These are phyloP conservation scores for Yarrowia sp. DNA, from an alignment of 805 yeast species.

Conservation along the genomic window DNA sequence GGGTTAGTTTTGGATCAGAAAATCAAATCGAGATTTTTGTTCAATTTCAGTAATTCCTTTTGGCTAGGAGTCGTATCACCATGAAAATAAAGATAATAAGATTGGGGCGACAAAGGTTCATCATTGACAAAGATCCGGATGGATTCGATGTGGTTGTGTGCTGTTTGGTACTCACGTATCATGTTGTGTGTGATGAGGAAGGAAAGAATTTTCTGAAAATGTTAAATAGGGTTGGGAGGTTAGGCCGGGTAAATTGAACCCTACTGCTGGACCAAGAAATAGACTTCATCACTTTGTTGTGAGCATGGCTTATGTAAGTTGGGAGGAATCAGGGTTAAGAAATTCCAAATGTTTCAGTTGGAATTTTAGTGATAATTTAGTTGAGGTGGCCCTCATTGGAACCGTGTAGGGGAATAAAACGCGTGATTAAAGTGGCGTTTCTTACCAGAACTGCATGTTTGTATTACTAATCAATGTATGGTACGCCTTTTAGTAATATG, in stretches of 20 bases:
- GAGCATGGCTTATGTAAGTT: conserved; percentile 11
- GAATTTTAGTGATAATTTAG: no score
- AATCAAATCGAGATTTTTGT: not conserved
- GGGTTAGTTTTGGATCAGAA: conserved; percentile 6
- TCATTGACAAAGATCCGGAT: conserved; percentile 14
- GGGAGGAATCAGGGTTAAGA: not conserved
- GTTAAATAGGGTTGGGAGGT: conserved; percentile 10
- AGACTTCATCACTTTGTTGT: not conserved
- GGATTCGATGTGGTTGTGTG: not conserved
- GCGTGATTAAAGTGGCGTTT: no score
- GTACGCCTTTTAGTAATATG: not conserved
- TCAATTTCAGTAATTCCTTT: conserved; percentile 17
- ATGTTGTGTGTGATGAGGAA: not conserved
- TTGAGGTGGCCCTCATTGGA: no score
- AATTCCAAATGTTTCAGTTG: not conserved
- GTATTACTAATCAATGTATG: no score
- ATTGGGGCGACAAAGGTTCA: conserved; percentile 27
- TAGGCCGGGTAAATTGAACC: conserved; percentile 24
- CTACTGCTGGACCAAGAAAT: conserved; percentile 5
- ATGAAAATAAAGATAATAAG: conserved; percentile 26
- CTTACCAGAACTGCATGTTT: no score
- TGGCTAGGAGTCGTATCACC: conserved; percentile 27
- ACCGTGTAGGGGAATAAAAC: no score
- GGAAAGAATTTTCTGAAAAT: not conserved
- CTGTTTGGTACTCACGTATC: conserved; percentile 17